Conservation (phyloP, 2,329 filamentous ascomycete species). For the Penicillium digitatum region DNA sequence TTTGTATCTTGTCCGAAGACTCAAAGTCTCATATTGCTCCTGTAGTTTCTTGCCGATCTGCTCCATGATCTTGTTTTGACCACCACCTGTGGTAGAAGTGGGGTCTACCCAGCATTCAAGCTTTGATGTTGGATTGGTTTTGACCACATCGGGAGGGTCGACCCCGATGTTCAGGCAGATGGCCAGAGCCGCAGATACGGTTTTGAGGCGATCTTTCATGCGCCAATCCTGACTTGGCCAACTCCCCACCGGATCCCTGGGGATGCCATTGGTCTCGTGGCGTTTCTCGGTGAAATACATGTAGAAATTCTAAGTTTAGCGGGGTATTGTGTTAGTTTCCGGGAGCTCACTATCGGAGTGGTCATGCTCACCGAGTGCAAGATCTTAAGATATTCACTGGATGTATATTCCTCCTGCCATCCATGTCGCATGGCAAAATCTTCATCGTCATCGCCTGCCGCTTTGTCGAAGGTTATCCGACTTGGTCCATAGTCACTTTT, state of each 20-base stretch:
- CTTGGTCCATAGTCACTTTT: constrained; percentile 53
- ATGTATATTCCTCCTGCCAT: constrained; percentile 89
- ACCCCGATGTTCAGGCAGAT: constrained; percentile 97
- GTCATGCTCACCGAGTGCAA: constrained; percentile 64
- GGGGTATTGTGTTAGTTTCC: constrained; percentile 13
- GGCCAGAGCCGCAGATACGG: constrained; percentile 87
- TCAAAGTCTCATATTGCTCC: constrained; percentile 91
- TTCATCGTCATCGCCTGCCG: constrained; percentile 46
- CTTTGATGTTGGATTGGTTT: constrained; percentile 88
- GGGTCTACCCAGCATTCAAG: constrained; percentile 97
- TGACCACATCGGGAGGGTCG: constrained; percentile 93
- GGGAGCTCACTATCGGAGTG: neutral
- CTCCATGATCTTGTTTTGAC: constrained; percentile 76
- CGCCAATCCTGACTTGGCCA: constrained; percentile 83
- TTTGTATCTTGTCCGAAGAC: constrained; percentile 94
- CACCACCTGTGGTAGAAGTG: constrained; percentile 68
- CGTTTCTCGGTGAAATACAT: constrained; percentile 99
- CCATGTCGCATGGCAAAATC: constrained; percentile 69
- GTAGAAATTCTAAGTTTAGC: constrained; percentile 76
- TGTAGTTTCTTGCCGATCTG: constrained; percentile 96
- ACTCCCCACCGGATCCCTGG: constrained; percentile 56
- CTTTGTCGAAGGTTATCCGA: constrained; percentile 28
- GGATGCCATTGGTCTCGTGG: constrained; percentile 88
- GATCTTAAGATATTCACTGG: constrained; percentile 80
- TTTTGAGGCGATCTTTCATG: constrained; percentile 94